These are phyloP conservation scores for Cyberlindnera subsufficiens DNA, from an alignment of 805 yeast species.

Conservation along the genomic window DNA sequence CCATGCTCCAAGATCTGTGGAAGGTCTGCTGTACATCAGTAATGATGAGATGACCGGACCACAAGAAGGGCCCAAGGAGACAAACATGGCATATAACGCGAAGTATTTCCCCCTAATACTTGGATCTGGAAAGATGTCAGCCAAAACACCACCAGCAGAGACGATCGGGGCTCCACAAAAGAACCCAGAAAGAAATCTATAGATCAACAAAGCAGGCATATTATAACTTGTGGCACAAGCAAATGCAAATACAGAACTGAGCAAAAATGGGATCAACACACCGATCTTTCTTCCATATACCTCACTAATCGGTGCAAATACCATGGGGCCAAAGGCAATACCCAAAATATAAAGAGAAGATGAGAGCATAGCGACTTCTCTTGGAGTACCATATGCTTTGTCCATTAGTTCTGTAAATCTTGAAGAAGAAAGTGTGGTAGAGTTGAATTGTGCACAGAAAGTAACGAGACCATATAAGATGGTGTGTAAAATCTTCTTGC, in stretches of 20 bases:
- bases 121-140: constrained; percentile 45
- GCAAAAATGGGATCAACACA: constrained; percentile 35
- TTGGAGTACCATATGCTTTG: constrained; percentile 35
- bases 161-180: constrained; percentile 57
- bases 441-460: constrained; percentile 42
- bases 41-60: constrained; percentile 48
- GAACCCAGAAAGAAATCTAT: constrained; percentile 55
- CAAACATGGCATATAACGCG: constrained; percentile 43
- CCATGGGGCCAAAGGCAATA: constrained; percentile 51
- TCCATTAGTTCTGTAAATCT: constrained; percentile 27
- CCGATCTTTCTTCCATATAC: constrained; percentile 37
- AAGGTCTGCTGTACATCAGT: constrained; percentile 32
- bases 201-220: constrained; percentile 43
- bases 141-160: constrained; percentile 46
- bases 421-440: constrained; percentile 42
- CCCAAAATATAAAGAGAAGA: constrained; percentile 60
- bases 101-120: constrained; percentile 47
- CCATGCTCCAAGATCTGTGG: constrained; percentile 40
- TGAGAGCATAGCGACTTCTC: constrained; percentile 43
- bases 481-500: constrained; percentile 33
- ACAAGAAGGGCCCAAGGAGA: constrained; percentile 33
- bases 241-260: constrained; percentile 37
- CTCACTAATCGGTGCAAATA: constrained; percentile 55
- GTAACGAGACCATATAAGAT: constrained; percentile 33
- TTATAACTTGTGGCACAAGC: constrained; percentile 47